Base-by-base conservation (phyloP, 805 yeast genomes). In the Ogataea corticis region DNA sequence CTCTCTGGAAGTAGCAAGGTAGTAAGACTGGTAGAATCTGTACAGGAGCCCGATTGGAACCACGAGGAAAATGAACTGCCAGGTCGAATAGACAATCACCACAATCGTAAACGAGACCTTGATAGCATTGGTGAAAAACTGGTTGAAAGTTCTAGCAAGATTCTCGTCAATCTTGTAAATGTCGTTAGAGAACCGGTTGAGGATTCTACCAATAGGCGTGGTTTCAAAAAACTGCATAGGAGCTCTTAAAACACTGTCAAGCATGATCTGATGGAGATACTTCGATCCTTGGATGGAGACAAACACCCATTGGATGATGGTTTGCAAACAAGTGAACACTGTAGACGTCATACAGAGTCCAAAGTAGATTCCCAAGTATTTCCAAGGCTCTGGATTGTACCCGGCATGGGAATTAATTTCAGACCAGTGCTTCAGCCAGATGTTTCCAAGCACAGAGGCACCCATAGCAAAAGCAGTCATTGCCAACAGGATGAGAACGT, bases 401-500 rank as follows among this genome's bases (percentile, higher is more conserved):
- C 90, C 92, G 31, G 68, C 62, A 35, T 65, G 68, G 3, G 91
- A 76, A 61, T 92, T 94, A 17, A 85, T 79, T 63, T 94, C 99
- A 11, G 98, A 87, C 99, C 99, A 94, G 65, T 88, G 88, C 65
- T 94, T 94, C 58, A 94, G 78, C 99, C 99, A 94, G 43, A 92
- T 79, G 62, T 84, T 90, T 30, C 90, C 82, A 36, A 70, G 69
- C 41, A 88, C 92, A 46, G 82, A 76, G 40, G 82, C 59, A 10
- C 75, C 61, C 76, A 80, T 85, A 0, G 87, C 75, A 4, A 76
- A 38, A n/a, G 85, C 59, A 50, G 86, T 73, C 51, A 80, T 73
- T 0, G 61, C 42, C 41, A 89, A 54, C 61, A 83, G 84, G 2
- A 85, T 55, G 0, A 72, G 19, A 14, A 90, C 96, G 49, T 79